These are phyloP conservation scores for Daldinia childiae DNA, from an alignment of 495 filamentous ascomycete species.

Conservation along the genomic window DNA sequence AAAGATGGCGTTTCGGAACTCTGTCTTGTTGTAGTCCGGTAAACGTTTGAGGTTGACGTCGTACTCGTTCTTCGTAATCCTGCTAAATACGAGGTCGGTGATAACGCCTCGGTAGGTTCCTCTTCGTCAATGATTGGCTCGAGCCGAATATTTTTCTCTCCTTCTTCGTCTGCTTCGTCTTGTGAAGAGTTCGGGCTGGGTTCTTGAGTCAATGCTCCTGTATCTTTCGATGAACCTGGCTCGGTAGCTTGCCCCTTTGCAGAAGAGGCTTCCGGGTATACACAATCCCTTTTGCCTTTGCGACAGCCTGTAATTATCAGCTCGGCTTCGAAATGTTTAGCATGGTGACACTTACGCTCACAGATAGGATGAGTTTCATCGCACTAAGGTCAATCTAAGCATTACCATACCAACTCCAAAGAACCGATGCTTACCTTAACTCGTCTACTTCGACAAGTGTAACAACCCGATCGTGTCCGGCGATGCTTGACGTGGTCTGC, in stretches of 20 bases:
- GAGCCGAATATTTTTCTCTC: constrained; percentile 61
- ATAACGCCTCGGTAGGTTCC: constrained; percentile 51
- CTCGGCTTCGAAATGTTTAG: constrained; percentile 2
- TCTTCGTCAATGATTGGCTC: constrained; percentile 75
- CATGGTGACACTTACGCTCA: constrained; percentile 67
- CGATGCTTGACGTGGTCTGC: constrained; percentile 90
- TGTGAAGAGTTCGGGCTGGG: constrained; percentile 61
- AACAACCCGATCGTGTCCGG: constrained; percentile 92
- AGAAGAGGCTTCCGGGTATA: constrained; percentile 76
- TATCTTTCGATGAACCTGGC: constrained; percentile 54
- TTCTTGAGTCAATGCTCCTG: constrained; percentile 61
- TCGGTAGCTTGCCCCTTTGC: constrained; percentile 56
- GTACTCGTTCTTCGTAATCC: constrained; percentile 57
- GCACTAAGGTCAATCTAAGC: constrained; percentile 63
- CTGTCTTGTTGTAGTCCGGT: constrained; percentile 48
- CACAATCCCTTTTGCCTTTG: constrained; percentile 85
- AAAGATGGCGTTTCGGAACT: constrained; percentile 63
- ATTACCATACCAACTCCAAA: constrained; percentile 3
- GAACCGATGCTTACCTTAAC: constrained; percentile 75
- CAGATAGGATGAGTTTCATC: constrained; percentile 88
- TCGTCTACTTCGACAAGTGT: constrained; percentile 86
- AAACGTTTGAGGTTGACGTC: constrained; percentile 51
- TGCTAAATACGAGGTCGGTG: constrained; percentile 47
- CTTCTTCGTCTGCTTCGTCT: constrained; percentile 62
- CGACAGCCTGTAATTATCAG: constrained; percentile 68